phyloP scores from a whole-genome alignment of 345 rosid genomes.

The Psidium friedrichsthalianum region DNA sequence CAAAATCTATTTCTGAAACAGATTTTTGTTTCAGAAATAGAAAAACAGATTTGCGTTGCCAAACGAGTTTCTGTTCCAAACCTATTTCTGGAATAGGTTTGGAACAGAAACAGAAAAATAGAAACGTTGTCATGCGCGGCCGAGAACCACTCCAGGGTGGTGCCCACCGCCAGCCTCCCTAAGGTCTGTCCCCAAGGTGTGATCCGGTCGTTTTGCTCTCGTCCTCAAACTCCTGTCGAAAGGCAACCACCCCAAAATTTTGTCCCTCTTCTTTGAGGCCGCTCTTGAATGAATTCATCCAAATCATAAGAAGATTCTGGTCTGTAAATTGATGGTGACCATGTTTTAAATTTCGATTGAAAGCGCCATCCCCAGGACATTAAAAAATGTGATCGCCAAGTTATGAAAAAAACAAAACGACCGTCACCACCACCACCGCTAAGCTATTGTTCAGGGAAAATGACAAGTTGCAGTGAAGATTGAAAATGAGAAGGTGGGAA shows the following conservation, averaged over 20 bases:
- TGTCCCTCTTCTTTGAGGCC: neutral
- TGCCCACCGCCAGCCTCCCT: neutral
- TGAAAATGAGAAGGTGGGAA: neutral
- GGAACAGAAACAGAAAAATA: too few relatives aligned
- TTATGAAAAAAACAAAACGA: neutral
- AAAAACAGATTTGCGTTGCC: too few relatives aligned
- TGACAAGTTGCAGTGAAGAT: neutral
- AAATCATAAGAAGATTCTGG: neutral
- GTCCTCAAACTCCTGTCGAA: too few relatives aligned
- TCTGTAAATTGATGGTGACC: neutral
- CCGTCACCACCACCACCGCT: neutral
- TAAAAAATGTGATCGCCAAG: neutral
- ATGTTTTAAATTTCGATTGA: neutral
- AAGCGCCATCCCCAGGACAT: neutral
- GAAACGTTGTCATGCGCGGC: too few relatives aligned
- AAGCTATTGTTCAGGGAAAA: neutral
- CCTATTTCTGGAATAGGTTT: too few relatives aligned
- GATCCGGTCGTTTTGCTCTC: too few relatives aligned
- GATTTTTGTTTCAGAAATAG: too few relatives aligned
- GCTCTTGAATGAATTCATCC: neutral
- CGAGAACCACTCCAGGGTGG: rapidly evolving
- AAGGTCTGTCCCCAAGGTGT: neutral
- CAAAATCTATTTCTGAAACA: too few relatives aligned
- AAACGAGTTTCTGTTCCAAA: too few relatives aligned
- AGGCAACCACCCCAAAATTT: neutral